Percentiles rank a stretch among this genome's conserved stretches.
Evolutionary conservation across 176 grass and related monocot species (phyloP).

Genomic region (Typha latifolia): DNA sequence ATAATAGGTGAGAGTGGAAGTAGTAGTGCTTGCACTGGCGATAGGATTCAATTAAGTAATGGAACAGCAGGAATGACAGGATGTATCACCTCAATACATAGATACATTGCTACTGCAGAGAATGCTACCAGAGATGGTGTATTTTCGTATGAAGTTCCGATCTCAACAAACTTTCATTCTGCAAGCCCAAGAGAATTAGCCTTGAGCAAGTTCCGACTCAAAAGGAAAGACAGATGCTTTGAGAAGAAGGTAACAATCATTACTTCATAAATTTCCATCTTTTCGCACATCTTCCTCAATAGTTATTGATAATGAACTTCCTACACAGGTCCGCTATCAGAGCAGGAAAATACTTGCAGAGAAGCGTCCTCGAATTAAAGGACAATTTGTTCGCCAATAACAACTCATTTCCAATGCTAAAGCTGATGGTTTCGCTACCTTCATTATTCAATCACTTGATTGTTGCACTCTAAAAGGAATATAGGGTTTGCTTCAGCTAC

Average conservation of each 20-base stretch:
- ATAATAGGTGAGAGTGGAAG: conserved; percentile 36
- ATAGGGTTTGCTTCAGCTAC: no score
- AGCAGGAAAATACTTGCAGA: conserved; percentile 91
- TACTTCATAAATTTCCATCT: background rate
- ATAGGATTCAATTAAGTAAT: conserved; percentile 24
- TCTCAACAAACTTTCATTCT: no score
- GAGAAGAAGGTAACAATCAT: conserved; percentile 67
- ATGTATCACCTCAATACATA: no score
- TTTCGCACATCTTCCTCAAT: background rate
- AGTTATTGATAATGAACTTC: background rate
- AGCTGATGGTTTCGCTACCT: no score
- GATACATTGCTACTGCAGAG: conserved; percentile 13
- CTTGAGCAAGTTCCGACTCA: conserved; percentile 77
- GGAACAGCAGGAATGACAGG: background rate
- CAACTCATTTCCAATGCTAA: no score
- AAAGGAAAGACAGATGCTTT: conserved; percentile 95
- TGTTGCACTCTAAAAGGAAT: no score
- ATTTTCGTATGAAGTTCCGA: background rate
- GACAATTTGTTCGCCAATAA: conserved; percentile 80
- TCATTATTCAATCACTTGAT: no score
- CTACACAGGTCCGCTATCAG: conserved; percentile 83
- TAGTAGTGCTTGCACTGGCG: conserved; percentile 22
- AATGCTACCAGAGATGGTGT: conserved; percentile 12
- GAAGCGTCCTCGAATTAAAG: conserved; percentile 75
- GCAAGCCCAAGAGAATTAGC: conserved; percentile 36